Percentiles rank a stretch among this genome's conserved stretches.
These are phyloP conservation scores for Isatis tinctoria DNA, from an alignment of 345 rosid genomes.

Conservation along the genomic window DNA sequence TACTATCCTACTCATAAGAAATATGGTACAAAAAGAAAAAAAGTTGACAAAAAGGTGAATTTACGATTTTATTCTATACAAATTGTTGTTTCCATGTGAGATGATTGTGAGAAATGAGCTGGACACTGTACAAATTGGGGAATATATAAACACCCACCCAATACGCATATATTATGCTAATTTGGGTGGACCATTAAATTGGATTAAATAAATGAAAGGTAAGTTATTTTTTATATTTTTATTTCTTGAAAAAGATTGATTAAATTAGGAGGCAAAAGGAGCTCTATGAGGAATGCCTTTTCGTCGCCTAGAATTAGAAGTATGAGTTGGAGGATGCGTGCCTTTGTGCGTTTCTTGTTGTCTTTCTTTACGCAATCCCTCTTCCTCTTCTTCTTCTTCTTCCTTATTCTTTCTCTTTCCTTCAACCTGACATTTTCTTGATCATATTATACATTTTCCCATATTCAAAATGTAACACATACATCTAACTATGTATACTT, in stretches of 20 bases:
- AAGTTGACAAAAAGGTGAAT: not conserved
- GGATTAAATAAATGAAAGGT: not conserved
- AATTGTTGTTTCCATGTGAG: constrained; percentile 30
- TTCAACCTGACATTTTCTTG: constrained; percentile 49
- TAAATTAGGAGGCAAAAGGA: constrained; percentile 60
- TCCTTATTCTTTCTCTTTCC: constrained; percentile 61
- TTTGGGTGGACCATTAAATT: constrained; percentile 19
- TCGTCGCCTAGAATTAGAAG: constrained; percentile 64
- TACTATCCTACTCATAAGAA: not conserved
- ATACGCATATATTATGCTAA: constrained; percentile 14
- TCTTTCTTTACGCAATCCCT: constrained; percentile 61
- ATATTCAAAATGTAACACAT: not conserved
- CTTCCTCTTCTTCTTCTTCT: constrained; percentile 43
- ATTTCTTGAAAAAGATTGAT: constrained; percentile 9
- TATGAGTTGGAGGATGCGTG: constrained; percentile 51
- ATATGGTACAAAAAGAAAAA: not conserved
- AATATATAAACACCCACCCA: constrained; percentile 18
- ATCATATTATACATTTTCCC: constrained; percentile 6
- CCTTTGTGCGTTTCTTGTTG: constrained; percentile 52
- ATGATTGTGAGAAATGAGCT: constrained; percentile 29
- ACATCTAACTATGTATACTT: not conserved
- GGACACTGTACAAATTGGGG: constrained; percentile 28
- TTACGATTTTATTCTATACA: constrained; percentile 11
- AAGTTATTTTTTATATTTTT: not conserved
- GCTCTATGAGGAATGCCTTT: constrained; percentile 90